Percentiles rank a stretch among this genome's conserved stretches.
Evolutionary conservation across 768 basidiomycete genomes (phyloP).

Genomic region (Lactifluus pinguis): DNA sequence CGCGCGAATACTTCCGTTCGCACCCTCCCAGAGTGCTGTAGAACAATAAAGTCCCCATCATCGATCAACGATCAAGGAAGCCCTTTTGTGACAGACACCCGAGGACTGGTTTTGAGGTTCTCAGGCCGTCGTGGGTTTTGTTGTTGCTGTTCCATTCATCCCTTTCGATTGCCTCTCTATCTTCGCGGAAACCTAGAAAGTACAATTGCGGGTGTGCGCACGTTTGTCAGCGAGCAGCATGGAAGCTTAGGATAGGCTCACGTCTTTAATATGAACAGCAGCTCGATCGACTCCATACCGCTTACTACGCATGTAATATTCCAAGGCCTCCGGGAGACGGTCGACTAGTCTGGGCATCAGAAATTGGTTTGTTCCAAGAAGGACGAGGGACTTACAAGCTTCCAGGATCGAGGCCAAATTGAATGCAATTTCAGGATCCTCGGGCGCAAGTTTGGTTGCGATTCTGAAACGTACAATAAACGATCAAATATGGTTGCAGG

Average conservation of each 20-base stretch:
- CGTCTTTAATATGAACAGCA: conserved; percentile 75
- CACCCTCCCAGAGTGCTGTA: conserved; percentile 3
- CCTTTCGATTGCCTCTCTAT: conserved; percentile 50
- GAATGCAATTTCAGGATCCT: conserved; percentile 88
- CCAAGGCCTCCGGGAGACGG: conserved; percentile 69
- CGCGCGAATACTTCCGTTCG: conserved; percentile 6
- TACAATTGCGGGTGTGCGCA: conserved; percentile 13
- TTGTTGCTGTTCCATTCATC: conserved; percentile 24
- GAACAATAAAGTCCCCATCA: conserved; percentile 18
- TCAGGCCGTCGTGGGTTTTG: conserved; percentile 4
- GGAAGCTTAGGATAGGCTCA: conserved; percentile 27
- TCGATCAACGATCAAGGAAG: conserved; percentile 4
- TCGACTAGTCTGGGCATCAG: conserved; percentile 43
- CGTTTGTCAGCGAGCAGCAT: conserved; percentile 15
- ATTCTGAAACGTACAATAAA: conserved; percentile 41
- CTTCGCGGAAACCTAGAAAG: conserved; percentile 64
- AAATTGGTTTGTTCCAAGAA: neutral
- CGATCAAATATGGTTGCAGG: conserved; percentile 22
- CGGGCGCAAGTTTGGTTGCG: conserved; percentile 73
- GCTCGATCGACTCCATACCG: conserved; percentile 75
- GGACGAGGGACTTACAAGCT: conserved; percentile 48
- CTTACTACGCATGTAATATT: conserved; percentile 73
- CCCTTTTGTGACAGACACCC: neutral
- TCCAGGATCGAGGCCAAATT: conserved; percentile 87
- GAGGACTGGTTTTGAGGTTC: conserved; percentile 1